Percentiles rank a stretch among this genome's conserved stretches.
These are phyloP conservation scores for Microcyclosporella mali DNA, from an alignment of 2,329 filamentous ascomycete genomes.

Conservation along the genomic window DNA sequence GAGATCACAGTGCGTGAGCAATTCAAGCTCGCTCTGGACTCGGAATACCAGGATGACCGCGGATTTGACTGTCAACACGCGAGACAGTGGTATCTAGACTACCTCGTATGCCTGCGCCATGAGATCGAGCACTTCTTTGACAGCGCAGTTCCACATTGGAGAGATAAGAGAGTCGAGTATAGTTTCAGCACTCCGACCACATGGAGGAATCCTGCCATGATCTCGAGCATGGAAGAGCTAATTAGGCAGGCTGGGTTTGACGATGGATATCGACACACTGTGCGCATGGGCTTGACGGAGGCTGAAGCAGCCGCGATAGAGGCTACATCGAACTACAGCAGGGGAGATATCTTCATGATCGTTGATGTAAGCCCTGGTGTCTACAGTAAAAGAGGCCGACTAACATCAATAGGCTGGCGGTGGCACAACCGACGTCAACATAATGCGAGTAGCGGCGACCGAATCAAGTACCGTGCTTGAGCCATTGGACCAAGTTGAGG, in stretches of 20 bases:
- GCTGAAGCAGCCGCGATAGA: conserved; percentile 19
- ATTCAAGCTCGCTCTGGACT: conserved; percentile 7
- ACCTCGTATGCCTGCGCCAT: conserved; percentile 7
- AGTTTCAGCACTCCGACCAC: conserved; percentile 18
- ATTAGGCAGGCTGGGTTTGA: conserved; percentile 9
- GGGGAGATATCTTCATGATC: conserved; percentile 17
- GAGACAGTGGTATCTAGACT: conserved; percentile 14
- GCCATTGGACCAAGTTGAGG: conserved; percentile 16
- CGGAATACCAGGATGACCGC: conserved; percentile 7
- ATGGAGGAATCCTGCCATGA: conserved; percentile 15
- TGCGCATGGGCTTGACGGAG: conserved; percentile 15
- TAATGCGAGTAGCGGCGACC: conserved; percentile 10
- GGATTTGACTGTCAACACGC: conserved; percentile 2
- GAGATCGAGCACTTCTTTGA: conserved; percentile 9
- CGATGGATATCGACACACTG: conserved; percentile 1
- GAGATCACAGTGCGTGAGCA: conserved; percentile 4
- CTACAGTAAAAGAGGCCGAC: neutral
- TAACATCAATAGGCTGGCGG: conserved; percentile 12
- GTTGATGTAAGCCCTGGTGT: conserved; percentile 10
- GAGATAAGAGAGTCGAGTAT: conserved; percentile 13
- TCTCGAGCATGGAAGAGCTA: conserved; percentile 12
- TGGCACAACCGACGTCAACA: conserved; percentile 19
- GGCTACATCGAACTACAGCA: conserved; percentile 8
- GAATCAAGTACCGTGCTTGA: conserved; percentile 10
- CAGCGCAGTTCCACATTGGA: conserved; percentile 4